phyloP scores from a whole-genome alignment of 73 alveolate genomes.

The Uronychia binucleata region DNA sequence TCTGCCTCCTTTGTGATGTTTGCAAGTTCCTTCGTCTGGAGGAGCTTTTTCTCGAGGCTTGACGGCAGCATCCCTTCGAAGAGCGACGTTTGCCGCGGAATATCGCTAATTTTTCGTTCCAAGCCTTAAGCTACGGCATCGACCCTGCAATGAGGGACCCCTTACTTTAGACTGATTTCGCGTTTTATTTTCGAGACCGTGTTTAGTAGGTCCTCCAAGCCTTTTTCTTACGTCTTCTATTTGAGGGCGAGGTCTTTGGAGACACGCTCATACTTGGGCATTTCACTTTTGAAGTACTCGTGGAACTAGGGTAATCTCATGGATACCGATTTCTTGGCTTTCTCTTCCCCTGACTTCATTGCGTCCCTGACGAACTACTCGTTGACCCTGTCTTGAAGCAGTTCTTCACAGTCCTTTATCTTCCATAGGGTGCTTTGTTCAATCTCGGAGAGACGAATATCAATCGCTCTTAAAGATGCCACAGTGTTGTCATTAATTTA shows the following conservation, averaged over 20 bases:
- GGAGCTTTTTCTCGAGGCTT: neutral
- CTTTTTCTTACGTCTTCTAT: neutral
- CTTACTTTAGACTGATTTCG: too few relatives aligned
- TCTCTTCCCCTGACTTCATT: slow-evolving; percentile 6
- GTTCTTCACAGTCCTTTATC: slow-evolving; percentile 71
- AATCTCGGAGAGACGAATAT: slow-evolving; percentile 43
- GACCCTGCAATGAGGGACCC: too few relatives aligned
- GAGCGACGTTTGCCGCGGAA: neutral
- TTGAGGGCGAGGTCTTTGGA: neutral
- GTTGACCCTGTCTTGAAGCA: slow-evolving; percentile 49
- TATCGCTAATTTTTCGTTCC: neutral
- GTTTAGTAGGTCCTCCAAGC: too few relatives aligned
- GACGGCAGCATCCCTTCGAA: neutral
- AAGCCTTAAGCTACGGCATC: neutral
- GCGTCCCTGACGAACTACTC: slow-evolving; percentile 54
- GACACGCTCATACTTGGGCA: slow-evolving; percentile 15
- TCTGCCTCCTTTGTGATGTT: neutral
- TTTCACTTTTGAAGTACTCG: slow-evolving; percentile 7
- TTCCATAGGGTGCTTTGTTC: slow-evolving; percentile 68
- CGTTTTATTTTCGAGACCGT: too few relatives aligned
- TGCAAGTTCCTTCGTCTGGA: neutral
- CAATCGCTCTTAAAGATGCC: neutral
- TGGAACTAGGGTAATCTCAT: slow-evolving; percentile 3
- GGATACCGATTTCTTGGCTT: slow-evolving; percentile 9
- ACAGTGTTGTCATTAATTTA: neutral